Percentiles rank a stretch among this genome's conserved stretches.
phyloP scores from a whole-genome alignment of 495 filamentous ascomycete genomes.

The Xylaria nigripes region DNA sequence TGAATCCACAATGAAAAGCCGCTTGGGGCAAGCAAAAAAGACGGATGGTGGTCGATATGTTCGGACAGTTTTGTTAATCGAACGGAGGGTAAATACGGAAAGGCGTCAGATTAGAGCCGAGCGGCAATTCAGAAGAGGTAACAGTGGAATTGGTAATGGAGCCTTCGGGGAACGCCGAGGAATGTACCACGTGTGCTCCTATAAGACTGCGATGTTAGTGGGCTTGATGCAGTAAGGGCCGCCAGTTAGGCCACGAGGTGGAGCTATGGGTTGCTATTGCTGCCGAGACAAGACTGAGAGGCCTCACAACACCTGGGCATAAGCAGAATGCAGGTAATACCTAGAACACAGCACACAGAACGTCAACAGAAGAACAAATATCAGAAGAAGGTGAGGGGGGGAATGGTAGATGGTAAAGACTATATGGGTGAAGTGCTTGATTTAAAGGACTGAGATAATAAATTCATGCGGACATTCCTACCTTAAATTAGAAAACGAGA shows the following conservation, averaged over 20 bases:
- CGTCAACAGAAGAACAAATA: too few species aligned
- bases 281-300: conserved; percentile 1
- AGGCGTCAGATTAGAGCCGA: conserved; percentile 26
- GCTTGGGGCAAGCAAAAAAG: background rate
- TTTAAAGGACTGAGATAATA: background rate
- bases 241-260: background rate
- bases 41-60: background rate
- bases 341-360: background rate
- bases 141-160: conserved; percentile 7
- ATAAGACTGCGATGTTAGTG: background rate
- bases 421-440: background rate
- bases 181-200: conserved; percentile 7
- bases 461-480: background rate
- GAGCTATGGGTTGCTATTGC: background rate
- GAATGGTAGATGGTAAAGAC: background rate
- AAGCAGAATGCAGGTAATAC: too few species aligned
- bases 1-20: conserved; percentile 39
- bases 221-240: conserved; percentile 1
- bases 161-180: conserved; percentile 2
- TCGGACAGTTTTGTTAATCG: background rate
- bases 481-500: background rate
- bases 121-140: conserved; percentile 2
- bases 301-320: too few species aligned
- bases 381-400: background rate
- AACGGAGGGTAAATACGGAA: background rate